Percentiles rank a stretch among this genome's conserved stretches.
Conservation (phyloP, 495 filamentous ascomycete genomes). For the Penicillium desertorum region DNA sequence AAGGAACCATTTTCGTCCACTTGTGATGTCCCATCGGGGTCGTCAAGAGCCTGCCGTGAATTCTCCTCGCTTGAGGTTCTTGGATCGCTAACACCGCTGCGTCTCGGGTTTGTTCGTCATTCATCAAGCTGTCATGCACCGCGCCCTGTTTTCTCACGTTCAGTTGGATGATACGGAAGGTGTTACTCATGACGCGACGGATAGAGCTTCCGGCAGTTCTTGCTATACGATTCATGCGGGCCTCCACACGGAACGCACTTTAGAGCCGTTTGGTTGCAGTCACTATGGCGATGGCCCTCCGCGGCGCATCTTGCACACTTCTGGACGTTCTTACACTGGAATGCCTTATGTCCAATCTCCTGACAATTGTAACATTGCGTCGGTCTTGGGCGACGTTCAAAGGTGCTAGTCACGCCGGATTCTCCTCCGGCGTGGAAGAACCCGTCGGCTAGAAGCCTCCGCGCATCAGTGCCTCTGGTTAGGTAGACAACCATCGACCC, state of each 20-base stretch:
- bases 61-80: conserved; percentile 24
- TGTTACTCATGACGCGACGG: conserved; percentile 29
- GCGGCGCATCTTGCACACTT: conserved; percentile 29
- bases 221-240: conserved; percentile 34
- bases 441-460: conserved; percentile 28
- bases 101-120: conserved; percentile 22
- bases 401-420: conserved; percentile 28
- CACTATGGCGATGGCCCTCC: conserved; percentile 28
- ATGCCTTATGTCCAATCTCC: too few species aligned
- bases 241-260: conserved; percentile 30
- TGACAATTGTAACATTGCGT: not conserved
- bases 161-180: conserved; percentile 28
- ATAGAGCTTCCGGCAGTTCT: conserved; percentile 30
- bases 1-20: conserved; percentile 30
- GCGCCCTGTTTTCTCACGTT: conserved; percentile 32
- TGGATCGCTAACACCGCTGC: conserved; percentile 25
- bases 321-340: conserved; percentile 17
- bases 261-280: conserved; percentile 19
- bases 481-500: conserved; percentile 37
- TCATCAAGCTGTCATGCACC: conserved; percentile 33
- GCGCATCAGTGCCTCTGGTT: conserved; percentile 29
- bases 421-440: conserved; percentile 31
- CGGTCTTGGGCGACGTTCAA: conserved; percentile 29
- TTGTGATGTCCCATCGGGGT: conserved; percentile 31
- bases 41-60: conserved; percentile 22